Base-by-base conservation (phyloP, 768 basidiomycete species). In the Hygrophoropsis aurantiaca region DNA sequence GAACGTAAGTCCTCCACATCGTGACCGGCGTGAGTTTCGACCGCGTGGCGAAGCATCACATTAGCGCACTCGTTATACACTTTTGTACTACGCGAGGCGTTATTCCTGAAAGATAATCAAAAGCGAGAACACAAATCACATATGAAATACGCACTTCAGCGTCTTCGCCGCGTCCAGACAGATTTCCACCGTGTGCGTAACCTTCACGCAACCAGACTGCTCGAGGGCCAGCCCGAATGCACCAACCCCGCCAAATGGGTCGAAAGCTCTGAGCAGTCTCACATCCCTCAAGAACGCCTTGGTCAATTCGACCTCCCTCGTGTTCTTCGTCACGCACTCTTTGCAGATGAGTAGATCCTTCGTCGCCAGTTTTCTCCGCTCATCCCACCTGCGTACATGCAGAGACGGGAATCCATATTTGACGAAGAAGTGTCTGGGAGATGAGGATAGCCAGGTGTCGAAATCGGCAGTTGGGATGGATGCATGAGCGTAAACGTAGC, bases 51-150 rank as follows among this genome's bases (percentile, higher is more conserved):
- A 3, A 90, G 71, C 18, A 87, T 69, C 6, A 70, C 58, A 51
- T 90, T 92, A 2, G 79, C 77, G 50, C 87, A 89, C 46, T 88
- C 82, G 45, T 90, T 89, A 52, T 83, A 83, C 0, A 88, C 77
- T 2, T 66, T 64, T 2, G 77, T 72, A 2, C 71, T 53, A 1
- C 78, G 70, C 10, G 74, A 78, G 52, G 87, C 85, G 18, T 73
- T 65, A 40, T 81, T 84, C 47, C 47, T 58, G 48, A 21, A 11
- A 40, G 42, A 50, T 34, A 11, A 34, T 26, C 40, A 7, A 15
- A 33, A 20, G 11, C 4, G 19, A 16, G 2, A 32, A 30, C 32
- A 24, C 43, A 8, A 46, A 49, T n/a, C n/a, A n/a, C n/a, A n/a
- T n/a, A n/a, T n/a, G n/a, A 8, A 2, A 24, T 24, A 61, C 77